Base-by-base conservation (phyloP, 108 stramenopile genomes). In the Cylindrotheca fusiformis region DNA sequence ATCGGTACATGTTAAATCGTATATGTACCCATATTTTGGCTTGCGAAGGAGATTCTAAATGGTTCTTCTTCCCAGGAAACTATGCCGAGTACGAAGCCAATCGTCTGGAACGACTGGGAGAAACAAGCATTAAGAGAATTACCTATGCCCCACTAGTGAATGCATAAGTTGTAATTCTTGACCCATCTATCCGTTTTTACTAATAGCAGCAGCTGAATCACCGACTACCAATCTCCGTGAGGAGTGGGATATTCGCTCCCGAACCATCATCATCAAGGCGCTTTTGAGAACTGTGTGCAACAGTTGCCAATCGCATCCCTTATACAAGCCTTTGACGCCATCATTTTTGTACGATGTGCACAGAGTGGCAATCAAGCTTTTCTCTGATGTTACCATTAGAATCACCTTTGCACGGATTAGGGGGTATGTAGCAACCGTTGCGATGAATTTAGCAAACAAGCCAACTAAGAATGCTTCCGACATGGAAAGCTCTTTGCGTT, bases 1-100 rank as follows among this genome's bases (percentile, higher is more conserved):
- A 99, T 71, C 81, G 97, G 8, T 99, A 91, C 75, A 96, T 99
- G 69, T 63, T 99, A 49, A 95, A 99, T 77, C 85, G 94, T 12
- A 72, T 97, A 51, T 84, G 86, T 18, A 99, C 96, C 1, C 96
- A 97, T 66, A 71, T 95, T 44, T 64, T 99, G 4, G 96, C 96
- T 0, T 98, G 96, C 57, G 97, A 98, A 65, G 96, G 94, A 25
- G 95, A 97, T 68, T 79, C 80, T 23, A 86, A 90, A 29, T 88
- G 87, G 67, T 65, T 63, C 55, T 92, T 71, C 58, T 95, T 88
- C 71, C 83, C 87, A n/a, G 94, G 94, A 0, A 95, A 95, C 60
- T 95, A 90, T 74, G 83, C 84, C 8, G 90, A 95, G 51, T 95
- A 95, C 33, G 90, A 90, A 60, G 87, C 75, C 8, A 83, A 92